Evolutionary conservation across 306 rosid species (phyloP).

Genomic region (Vigna nakashimae): DNA sequence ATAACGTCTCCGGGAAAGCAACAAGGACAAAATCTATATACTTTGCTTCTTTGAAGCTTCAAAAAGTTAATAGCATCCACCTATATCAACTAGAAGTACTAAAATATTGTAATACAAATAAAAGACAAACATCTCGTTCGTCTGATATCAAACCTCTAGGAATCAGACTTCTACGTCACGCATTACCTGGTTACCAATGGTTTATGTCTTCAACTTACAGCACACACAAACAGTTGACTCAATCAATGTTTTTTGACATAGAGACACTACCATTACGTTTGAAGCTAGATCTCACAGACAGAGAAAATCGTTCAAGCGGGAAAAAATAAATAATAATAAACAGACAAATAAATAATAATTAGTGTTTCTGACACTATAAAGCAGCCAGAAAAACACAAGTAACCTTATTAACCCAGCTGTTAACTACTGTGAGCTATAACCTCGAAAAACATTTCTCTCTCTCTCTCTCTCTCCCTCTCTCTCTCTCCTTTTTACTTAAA

Average conservation of each 20-base stretch:
- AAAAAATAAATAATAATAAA: background rate
- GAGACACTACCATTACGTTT: background rate
- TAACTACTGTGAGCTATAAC: background rate
- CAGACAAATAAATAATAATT: background rate
- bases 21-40: background rate
- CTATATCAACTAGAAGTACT: background rate
- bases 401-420: background rate
- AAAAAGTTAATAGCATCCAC: slow-evolving; percentile 8
- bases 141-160: slow-evolving; percentile 14
- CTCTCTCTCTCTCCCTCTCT: background rate
- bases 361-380: background rate
- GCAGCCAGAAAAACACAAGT: background rate
- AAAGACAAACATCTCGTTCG: background rate
- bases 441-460: background rate
- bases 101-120: background rate
- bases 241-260: background rate
- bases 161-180: slow-evolving; percentile 2
- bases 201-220: slow-evolving; percentile 27
- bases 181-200: background rate
- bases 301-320: background rate
- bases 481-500: background rate
- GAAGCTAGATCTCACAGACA: slow-evolving; percentile 13
- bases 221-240: slow-evolving; percentile 1
- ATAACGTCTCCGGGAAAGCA: background rate
- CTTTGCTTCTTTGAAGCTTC: slow-evolving; percentile 15